Evolutionary conservation across 257 asterid genomes (phyloP).

Genomic region (Solanum bulbocastanum): DNA sequence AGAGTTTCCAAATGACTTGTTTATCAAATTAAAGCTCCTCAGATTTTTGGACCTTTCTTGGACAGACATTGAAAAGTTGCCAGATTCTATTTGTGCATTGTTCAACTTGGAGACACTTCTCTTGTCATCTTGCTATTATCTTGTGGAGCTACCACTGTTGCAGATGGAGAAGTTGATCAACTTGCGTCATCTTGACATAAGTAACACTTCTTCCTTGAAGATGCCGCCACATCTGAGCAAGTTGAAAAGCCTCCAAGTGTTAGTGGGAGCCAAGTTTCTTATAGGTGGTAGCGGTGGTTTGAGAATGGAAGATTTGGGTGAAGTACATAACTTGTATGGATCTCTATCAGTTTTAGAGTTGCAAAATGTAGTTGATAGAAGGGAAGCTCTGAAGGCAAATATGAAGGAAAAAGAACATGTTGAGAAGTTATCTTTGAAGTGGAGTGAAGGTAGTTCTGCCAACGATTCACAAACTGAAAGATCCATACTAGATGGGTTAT

Average conservation of each 20-base stretch:
- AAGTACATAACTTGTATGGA: not conserved
- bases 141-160: not conserved
- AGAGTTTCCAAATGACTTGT: not conserved
- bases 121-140: not conserved
- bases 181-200: not conserved
- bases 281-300: not conserved
- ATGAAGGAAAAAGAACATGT: not conserved
- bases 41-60: not conserved
- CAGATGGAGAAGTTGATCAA: not conserved
- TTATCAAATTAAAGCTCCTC: not conserved
- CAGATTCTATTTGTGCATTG: not conserved
- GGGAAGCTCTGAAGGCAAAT: not conserved
- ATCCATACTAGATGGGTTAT: not conserved
- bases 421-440: not conserved
- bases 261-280: not conserved
- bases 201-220: not conserved
- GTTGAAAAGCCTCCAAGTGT: not conserved
- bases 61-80: not conserved
- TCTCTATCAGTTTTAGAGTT: not conserved
- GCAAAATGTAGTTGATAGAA: not conserved
- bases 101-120: not conserved
- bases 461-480: not conserved
- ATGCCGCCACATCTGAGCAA: not conserved
- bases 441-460: not conserved
- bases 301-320: not conserved